Evolutionary conservation across 106 monocot genomes (phyloP).

Genomic region (Platanthera zijinensis): DNA sequence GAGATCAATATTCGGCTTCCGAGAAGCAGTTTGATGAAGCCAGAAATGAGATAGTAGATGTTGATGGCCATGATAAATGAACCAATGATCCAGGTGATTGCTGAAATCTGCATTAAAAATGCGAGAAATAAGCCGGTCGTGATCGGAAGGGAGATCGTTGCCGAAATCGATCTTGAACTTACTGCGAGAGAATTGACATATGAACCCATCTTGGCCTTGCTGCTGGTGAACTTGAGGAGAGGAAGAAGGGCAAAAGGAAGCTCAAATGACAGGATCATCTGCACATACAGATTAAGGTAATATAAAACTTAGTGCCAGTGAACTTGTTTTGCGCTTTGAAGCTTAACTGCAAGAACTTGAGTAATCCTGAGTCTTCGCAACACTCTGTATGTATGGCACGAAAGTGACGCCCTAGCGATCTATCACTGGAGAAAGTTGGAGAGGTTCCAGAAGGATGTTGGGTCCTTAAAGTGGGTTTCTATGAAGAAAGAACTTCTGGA

Average conservation of each 20-base stretch:
- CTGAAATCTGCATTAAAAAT: slow-evolving; percentile 47
- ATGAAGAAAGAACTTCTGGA: too few relatives aligned
- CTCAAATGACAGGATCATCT: slow-evolving; percentile 98
- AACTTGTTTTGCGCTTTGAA: too few relatives aligned
- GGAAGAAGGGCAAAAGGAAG: slow-evolving; percentile 96
- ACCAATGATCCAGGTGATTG: slow-evolving; percentile 72
- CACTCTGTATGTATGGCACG: too few relatives aligned
- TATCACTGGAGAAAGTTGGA: too few relatives aligned
- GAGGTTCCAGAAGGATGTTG: too few relatives aligned
- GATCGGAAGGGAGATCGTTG: background rate
- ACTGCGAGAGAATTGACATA: slow-evolving; percentile 63
- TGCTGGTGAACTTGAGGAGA: slow-evolving; percentile 94
- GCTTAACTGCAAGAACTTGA: too few relatives aligned
- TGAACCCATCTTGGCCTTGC: slow-evolving; percentile 82
- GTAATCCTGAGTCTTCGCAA: too few relatives aligned
- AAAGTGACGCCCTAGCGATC: too few relatives aligned
- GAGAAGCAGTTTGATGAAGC: slow-evolving; percentile 59
- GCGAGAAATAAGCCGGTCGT: background rate
- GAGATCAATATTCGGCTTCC: slow-evolving; percentile 30
- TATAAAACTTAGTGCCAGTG: too few relatives aligned
- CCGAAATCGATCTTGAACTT: slow-evolving; percentile 14
- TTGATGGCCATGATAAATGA: slow-evolving; percentile 79
- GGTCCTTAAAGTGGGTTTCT: too few relatives aligned
- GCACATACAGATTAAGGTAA: slow-evolving; percentile 3
- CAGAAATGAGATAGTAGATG: slow-evolving; percentile 64